Conservation (phyloP, 2,329 filamentous ascomycete species). For the Dothideomycetes sp. region DNA sequence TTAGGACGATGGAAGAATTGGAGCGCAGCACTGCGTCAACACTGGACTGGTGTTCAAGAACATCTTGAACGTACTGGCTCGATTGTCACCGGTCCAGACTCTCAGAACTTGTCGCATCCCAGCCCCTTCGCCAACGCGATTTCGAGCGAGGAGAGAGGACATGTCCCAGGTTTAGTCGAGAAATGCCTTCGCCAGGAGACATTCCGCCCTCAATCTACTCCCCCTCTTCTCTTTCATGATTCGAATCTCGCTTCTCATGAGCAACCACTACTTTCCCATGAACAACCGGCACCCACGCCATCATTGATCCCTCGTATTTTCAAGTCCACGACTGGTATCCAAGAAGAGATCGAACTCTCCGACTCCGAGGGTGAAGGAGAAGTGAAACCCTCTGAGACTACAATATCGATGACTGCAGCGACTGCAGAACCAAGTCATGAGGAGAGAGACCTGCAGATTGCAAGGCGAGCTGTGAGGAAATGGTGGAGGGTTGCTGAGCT, state of each 20-base stretch:
- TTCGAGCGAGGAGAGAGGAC: conserved; percentile 3
- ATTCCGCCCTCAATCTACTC: not conserved
- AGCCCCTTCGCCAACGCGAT: conserved; percentile 5
- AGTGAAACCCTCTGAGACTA: no score
- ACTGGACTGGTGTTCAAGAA: conserved; percentile 58
- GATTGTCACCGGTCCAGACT: conserved; percentile 16
- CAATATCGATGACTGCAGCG: conserved; percentile 22
- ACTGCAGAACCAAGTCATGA: conserved; percentile 30
- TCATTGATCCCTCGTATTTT: no score
- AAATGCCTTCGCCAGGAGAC: conserved; percentile 5
- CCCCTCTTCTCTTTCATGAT: not conserved
- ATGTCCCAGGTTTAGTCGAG: conserved; percentile 4
- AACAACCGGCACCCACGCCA: no score
- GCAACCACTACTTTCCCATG: not conserved
- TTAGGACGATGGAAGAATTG: conserved; percentile 70
- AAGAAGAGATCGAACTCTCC: conserved; percentile 10
- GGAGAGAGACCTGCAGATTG: conserved; percentile 48
- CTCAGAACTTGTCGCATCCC: conserved; percentile 9
- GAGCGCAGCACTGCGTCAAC: conserved; percentile 47
- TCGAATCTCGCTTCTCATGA: not conserved
- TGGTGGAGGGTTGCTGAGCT: conserved; percentile 64
- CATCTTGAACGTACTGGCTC: conserved; percentile 43
- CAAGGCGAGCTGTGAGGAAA: conserved; percentile 57
- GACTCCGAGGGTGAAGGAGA: conserved; percentile 25
- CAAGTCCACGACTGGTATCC: not conserved